Conservation (phyloP, 2,329 filamentous ascomycete genomes). For the Cladobotryum protrusum region DNA sequence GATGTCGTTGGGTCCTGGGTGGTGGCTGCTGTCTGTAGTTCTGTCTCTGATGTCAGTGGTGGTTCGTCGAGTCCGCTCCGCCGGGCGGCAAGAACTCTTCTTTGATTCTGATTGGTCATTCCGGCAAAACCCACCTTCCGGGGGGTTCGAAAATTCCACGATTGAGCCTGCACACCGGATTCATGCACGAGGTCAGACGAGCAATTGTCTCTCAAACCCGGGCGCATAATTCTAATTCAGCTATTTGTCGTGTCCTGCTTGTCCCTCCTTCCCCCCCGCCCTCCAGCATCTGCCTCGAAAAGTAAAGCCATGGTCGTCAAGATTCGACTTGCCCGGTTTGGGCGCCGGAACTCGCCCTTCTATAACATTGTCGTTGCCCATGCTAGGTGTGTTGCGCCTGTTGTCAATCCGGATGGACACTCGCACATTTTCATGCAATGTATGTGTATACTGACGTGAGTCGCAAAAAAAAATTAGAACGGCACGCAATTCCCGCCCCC, state of each 20-base stretch:
- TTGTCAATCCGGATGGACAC: too few relatives aligned
- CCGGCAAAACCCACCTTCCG: slow-evolving; percentile 33
- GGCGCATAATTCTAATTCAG: too few relatives aligned
- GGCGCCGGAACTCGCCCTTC: slow-evolving; percentile 78
- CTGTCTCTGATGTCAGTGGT: neutral
- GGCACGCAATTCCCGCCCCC: slow-evolving; percentile 77
- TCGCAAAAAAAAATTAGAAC: slow-evolving; percentile 47
- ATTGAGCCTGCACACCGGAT: neutral
- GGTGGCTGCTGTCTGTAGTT: slow-evolving; percentile 7
- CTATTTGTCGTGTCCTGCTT: too few relatives aligned
- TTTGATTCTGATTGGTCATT: slow-evolving; percentile 24
- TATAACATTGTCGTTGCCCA: slow-evolving; percentile 98
- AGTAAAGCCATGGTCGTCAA: slow-evolving; percentile 70
- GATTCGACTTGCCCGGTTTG: slow-evolving; percentile 90
- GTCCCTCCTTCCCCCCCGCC: too few relatives aligned
- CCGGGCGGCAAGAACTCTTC: neutral
- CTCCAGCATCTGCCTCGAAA: too few relatives aligned
- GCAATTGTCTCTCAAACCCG: neutral
- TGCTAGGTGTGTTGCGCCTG: slow-evolving; percentile 55
- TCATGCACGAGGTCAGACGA: slow-evolving; percentile 9
- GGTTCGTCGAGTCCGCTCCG: too few relatives aligned
- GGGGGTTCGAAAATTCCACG: slow-evolving; percentile 16
- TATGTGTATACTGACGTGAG: neutral
- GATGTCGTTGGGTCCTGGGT: slow-evolving; percentile 5
- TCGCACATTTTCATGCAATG: neutral